Percentiles rank a stretch among this genome's conserved stretches.
Conservation (phyloP, 192 early-diverging fungal genomes). For the Entomortierella parvispora region DNA sequence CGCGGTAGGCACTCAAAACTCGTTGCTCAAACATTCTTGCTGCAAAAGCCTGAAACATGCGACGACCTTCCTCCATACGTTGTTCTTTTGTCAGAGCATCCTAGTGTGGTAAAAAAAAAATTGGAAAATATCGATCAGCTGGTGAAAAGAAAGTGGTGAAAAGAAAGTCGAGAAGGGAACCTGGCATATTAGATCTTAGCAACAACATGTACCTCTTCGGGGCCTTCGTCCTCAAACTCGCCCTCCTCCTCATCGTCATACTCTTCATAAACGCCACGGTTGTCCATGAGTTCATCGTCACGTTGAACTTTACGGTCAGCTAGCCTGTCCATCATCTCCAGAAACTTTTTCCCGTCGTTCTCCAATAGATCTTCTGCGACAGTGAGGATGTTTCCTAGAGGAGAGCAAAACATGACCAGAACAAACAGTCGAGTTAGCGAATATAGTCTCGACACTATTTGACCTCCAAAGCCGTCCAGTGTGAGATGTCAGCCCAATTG, state of each 20-base stretch:
- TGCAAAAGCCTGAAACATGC: conserved; percentile 96
- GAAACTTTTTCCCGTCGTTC: conserved; percentile 94
- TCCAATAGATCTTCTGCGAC: conserved; percentile 92
- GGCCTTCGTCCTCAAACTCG: conserved; percentile 71
- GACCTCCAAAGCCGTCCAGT: too few relatives aligned
- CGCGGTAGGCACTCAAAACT: conserved; percentile 91
- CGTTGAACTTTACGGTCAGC: conserved; percentile 90
- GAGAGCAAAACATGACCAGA: not conserved
- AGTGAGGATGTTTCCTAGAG: conserved; percentile 67
- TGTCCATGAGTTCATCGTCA: conserved; percentile 66
- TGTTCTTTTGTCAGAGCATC: conserved; percentile 84
- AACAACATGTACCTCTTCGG: conserved; percentile 69
- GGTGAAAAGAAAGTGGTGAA: too few relatives aligned
- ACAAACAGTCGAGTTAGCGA: not conserved
- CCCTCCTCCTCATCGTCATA: conserved; percentile 69
- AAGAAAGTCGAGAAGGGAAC: too few relatives aligned
- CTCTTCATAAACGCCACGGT: conserved; percentile 60
- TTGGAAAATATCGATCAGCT: not conserved
- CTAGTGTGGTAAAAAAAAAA: conserved; percentile 45
- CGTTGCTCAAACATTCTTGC: conserved; percentile 98
- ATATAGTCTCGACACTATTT: too few relatives aligned
- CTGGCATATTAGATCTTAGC: too few relatives aligned
- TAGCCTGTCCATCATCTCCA: conserved; percentile 96
- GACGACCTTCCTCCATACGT: conserved; percentile 91
- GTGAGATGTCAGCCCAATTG: too few relatives aligned